These are phyloP conservation scores for Lagenaria siceraria DNA, from an alignment of 306 rosid genomes.

Conservation along the genomic window DNA sequence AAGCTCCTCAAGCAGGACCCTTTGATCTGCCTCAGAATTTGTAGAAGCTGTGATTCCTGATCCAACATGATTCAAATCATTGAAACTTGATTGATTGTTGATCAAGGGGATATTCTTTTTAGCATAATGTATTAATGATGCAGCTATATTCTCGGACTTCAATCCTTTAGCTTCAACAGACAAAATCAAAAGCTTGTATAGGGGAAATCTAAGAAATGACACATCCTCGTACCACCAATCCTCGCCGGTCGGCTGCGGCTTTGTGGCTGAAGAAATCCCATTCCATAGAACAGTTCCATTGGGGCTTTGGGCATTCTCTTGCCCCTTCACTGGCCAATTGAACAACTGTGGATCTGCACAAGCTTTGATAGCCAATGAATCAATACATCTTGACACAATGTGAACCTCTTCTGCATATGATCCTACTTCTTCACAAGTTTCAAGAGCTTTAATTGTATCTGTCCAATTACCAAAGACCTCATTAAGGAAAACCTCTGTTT, in stretches of 20 bases:
- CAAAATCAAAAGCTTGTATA: conserved; percentile 44
- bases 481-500: conserved; percentile 40
- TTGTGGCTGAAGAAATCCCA: conserved; percentile 30
- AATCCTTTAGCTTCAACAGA: conserved; percentile 57
- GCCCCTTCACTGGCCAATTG: conserved; percentile 31
- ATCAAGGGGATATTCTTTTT: conserved; percentile 49
- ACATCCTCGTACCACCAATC: conserved; percentile 84
- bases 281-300: conserved; percentile 29
- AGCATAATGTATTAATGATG: conserved; percentile 43
- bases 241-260: conserved; percentile 22
- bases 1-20: conserved; percentile 52
- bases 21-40: conserved; percentile 50
- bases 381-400: conserved; percentile 67
- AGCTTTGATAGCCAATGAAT: conserved; percentile 65
- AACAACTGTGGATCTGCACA: conserved; percentile 47
- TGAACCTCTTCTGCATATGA: conserved; percentile 55
- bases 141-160: conserved; percentile 49
- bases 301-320: conserved; percentile 18
- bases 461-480: conserved; percentile 56
- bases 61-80: conserved; percentile 29
- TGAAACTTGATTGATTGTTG: conserved; percentile 49
- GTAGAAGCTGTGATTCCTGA: conserved; percentile 23
- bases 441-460: conserved; percentile 55
- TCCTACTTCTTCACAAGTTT: conserved; percentile 55
- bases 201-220: conserved; percentile 41